Evolutionary conservation across 2,329 filamentous ascomycete genomes (phyloP), one percentile per base, ranked within the genome.

Genomic region (Cytospora piceicola): DNA sequence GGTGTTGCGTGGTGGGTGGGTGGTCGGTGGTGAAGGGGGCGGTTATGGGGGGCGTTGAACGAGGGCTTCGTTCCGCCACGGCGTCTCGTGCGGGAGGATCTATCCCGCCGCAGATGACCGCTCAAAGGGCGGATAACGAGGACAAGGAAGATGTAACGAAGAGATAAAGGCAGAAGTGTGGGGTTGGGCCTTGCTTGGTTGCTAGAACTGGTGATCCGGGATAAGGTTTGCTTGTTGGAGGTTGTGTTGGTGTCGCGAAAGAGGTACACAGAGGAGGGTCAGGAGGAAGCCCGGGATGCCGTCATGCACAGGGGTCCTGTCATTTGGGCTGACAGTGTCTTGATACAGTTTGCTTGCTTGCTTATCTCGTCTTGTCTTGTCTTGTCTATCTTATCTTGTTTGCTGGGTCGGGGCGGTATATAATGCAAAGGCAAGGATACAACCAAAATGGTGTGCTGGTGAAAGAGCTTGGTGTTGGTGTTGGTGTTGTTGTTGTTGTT

Each of bases 51-150:
- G 63, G 58, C 42, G 72, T 70, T 68, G 80, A 78, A 76, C 79
- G 81, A 79, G 85, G 81, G 76, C 75, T 81, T 82, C 87, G 85
- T 86, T 90, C 85, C 85, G 89, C 90, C 90, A 92, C 89, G 84
- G 88, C 89, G 88, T 87, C 80, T 78, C 72, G 72, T 79, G 80
- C 80, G 81, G 83, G 79, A 79, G 71, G 57, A 30, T 65, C 66
- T 68, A 66, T 66, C 66, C 66, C 66, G 66, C 58, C 65, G 63
- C 55, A 60, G 56, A 39, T 39, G 39, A 63, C 66, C 66, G 63
- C 66, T 57, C 56, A 29, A 53, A 42, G 24, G 60, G 66, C 66
- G 66, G 66, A 63, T 57, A 57, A 54, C 22, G 32, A 51, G 30
- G 61, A 8, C 27, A 30, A 29, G 42, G 53, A 58, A 36, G 56